Evolutionary conservation across 257 asterid species (phyloP), one percentile per base, ranked within the genome.

Genomic region (Echites panduratus): DNA sequence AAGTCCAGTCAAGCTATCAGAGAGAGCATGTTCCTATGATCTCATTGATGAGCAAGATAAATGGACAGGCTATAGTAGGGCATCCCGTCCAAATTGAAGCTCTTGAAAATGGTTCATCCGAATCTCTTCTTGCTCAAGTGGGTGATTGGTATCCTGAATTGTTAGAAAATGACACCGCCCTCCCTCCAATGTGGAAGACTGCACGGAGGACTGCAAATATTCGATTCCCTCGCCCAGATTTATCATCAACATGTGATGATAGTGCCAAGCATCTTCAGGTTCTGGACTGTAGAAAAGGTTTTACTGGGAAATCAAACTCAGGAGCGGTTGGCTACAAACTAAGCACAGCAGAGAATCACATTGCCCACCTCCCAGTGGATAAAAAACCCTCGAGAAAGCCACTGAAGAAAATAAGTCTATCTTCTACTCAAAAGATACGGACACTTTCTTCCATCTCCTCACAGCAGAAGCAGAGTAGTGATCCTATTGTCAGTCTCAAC

Each of bases 141-240:
- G 92, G 83, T 75, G 81, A 84, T 66, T 77, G 81, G 65, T 72
- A 52, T 68, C 85, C 89, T 17, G 94, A 87, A 72, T 73, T 79
- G 47, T 74, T 76, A 65, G 90, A 84, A 44, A 79, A 80, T 68
- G 90, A 85, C 65, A 57, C 84, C 40, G 69, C 89, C 20, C 96
- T 90, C 65, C 82, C 92, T 40, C 90, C 95, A 0, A 84, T 81
- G 22, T 95, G 99, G 99, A 86, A 92, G 79, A 95, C 99, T 19
- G 99, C 96, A 24, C 91, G 97, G 35, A 88, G 99, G 82, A 95
- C 98, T 20, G 94, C 99, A 38, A 89, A 87, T 77, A 80, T 80
- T 50, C 89, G 99, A 70, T 86, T 90, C 9, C 96, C 96, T 13
- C 97, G 98, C 71, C 93, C 98, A 29, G 86, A 79, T 70, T 73